These are phyloP conservation scores for Parachlorella kessleri DNA, from an alignment of 139 green algal genomes.

Conservation along the genomic window DNA sequence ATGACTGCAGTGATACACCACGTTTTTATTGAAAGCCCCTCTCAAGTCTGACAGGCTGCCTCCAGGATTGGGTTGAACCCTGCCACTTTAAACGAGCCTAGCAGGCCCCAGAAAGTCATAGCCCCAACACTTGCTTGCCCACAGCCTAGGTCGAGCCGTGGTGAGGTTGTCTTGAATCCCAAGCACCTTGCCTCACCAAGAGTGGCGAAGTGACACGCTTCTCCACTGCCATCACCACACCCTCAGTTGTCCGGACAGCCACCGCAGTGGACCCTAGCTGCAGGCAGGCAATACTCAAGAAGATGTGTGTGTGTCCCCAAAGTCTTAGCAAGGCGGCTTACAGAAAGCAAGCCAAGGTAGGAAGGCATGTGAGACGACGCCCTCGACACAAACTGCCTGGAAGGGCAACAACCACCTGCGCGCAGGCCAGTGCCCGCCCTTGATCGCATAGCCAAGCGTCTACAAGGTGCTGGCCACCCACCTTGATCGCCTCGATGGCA, in stretches of 20 bases:
- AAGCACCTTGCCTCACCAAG: constrained; percentile 67
- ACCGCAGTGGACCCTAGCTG: constrained; percentile 97
- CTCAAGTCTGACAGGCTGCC: no score
- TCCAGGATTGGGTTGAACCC: neutral
- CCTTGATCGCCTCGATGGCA: constrained; percentile 99
- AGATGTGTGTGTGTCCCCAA: no score
- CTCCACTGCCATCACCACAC: constrained; percentile 96
- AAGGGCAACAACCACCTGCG: no score
- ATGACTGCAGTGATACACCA: no score
- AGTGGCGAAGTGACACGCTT: constrained; percentile 97
- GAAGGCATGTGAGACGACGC: neutral
- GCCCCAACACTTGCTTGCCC: neutral
- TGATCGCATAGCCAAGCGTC: no score
- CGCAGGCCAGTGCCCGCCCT: no score
- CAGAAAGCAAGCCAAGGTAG: neutral
- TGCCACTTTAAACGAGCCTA: neutral
- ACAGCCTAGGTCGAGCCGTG: neutral
- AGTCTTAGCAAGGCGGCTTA: no score
- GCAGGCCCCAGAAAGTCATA: neutral
- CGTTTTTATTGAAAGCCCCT: no score
- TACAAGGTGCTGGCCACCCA: constrained; percentile 30
- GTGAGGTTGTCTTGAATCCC: neutral
- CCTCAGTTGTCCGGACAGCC: constrained; percentile 89
- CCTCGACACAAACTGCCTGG: no score
- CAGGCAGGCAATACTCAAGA: constrained; percentile 19